phyloP scores from a whole-genome alignment of 177 flowering plant species.

The Telopea speciosissima region DNA sequence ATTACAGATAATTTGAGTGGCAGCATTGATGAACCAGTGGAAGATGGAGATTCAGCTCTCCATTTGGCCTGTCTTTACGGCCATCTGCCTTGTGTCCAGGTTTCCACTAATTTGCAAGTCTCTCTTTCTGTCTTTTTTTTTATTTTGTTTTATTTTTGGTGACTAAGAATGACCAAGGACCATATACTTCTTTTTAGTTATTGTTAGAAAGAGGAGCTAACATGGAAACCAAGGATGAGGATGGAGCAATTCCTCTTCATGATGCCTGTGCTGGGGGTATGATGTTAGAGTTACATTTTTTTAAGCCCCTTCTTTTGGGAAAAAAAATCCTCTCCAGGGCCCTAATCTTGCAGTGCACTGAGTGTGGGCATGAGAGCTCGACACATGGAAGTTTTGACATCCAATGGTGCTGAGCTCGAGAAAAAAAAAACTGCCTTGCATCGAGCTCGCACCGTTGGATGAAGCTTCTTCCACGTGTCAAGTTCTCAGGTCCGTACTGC shows the following conservation, averaged over 20 bases:
- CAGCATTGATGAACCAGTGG: constrained; percentile 72
- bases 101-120: constrained; percentile 7
- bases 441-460: too few relatives aligned
- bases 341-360: too few relatives aligned
- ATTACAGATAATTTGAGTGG: constrained; percentile 62
- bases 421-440: too few relatives aligned
- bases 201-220: constrained; percentile 80
- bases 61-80: constrained; percentile 90
- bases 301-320: too few relatives aligned
- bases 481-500: too few relatives aligned
- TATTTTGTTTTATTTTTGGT: neutral
- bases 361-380: too few relatives aligned
- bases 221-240: constrained; percentile 77
- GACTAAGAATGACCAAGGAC: neutral
- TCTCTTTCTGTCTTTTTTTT: too few relatives aligned
- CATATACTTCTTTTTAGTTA: constrained; percentile 33
- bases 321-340: too few relatives aligned
- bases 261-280: constrained; percentile 98
- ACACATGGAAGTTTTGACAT: too few relatives aligned
- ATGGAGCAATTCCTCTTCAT: constrained; percentile 89
- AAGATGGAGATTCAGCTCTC: constrained; percentile 87
- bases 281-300: neutral
- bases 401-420: too few relatives aligned
- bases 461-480: too few relatives aligned
- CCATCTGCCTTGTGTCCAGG: constrained; percentile 67